These are phyloP conservation scores for Excoecaria cochinchinensis DNA, from an alignment of 345 rosid genomes.

Conservation along the genomic window DNA sequence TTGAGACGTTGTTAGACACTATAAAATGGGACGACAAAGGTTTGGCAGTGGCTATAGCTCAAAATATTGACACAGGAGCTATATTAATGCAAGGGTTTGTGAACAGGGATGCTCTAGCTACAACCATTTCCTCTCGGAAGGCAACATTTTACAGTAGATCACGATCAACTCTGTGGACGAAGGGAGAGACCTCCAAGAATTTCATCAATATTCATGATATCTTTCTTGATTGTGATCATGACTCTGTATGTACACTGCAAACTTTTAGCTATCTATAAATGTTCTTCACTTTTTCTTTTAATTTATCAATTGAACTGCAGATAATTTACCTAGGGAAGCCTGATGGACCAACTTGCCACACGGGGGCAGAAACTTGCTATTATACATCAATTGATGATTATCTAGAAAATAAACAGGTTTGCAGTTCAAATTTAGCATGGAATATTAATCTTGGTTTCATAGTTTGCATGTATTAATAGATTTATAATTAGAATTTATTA, in stretches of 20 bases:
- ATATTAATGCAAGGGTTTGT: constrained; percentile 94
- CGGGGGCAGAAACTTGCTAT: constrained; percentile 88
- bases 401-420: constrained; percentile 55
- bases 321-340: constrained; percentile 90
- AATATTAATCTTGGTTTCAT: not conserved
- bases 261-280: constrained; percentile 1
- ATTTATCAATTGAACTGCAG: constrained; percentile 36
- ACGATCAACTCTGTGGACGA: constrained; percentile 81
- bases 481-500: not conserved
- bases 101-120: constrained; percentile 72
- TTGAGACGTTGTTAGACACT: constrained; percentile 57
- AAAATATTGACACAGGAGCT: constrained; percentile 86
- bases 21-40: constrained; percentile 97
- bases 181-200: constrained; percentile 89
- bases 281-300: not conserved
- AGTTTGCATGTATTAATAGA: not conserved
- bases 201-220: constrained; percentile 73
- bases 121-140: constrained; percentile 64
- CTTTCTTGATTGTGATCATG: constrained; percentile 77
- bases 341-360: constrained; percentile 94
- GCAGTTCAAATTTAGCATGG: not conserved
- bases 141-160: constrained; percentile 95
- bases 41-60: constrained; percentile 92
- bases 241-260: constrained; percentile 56
- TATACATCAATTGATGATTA: constrained; percentile 50